Conservation (phyloP, 371 early-diverging fungal species). For the Mortierella sp. region DNA sequence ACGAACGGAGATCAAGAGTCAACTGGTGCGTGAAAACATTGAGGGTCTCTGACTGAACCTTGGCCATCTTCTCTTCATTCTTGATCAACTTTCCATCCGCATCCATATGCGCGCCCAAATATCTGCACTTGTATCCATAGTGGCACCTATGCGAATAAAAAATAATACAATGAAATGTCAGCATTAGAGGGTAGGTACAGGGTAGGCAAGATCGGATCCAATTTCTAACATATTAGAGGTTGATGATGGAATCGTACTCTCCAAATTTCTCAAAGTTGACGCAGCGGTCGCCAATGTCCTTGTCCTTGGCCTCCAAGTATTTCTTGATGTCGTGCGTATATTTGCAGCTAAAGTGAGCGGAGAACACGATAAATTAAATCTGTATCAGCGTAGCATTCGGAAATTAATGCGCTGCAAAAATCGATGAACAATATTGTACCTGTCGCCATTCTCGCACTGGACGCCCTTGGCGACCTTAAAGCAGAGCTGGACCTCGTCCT, state of each 20-base stretch:
- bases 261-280: conserved; percentile 79
- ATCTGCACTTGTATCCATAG: conserved; percentile 86
- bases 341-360: conserved; percentile 61
- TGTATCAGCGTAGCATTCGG: too few relatives aligned
- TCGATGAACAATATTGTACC: conserved; percentile 34
- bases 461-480: conserved; percentile 59
- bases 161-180: not conserved
- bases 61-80: conserved; percentile 62
- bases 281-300: conserved; percentile 85
- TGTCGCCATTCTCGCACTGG: conserved; percentile 64
- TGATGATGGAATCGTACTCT: too few relatives aligned
- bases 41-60: conserved; percentile 39
- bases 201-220: too few relatives aligned
- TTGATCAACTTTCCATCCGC: conserved; percentile 63
- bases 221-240: too few relatives aligned
- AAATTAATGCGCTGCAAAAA: too few relatives aligned
- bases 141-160: conserved; percentile 59
- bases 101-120: conserved; percentile 74
- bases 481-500: conserved; percentile 62
- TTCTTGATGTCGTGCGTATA: conserved; percentile 74
- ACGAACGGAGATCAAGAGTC: conserved; percentile 47
- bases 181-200: not conserved
- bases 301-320: conserved; percentile 70
- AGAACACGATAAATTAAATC: not conserved
- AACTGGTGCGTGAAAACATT: conserved; percentile 46